Evolutionary conservation across 176 grass and related monocot species (phyloP).

Genomic region (Microstegium vimineum): DNA sequence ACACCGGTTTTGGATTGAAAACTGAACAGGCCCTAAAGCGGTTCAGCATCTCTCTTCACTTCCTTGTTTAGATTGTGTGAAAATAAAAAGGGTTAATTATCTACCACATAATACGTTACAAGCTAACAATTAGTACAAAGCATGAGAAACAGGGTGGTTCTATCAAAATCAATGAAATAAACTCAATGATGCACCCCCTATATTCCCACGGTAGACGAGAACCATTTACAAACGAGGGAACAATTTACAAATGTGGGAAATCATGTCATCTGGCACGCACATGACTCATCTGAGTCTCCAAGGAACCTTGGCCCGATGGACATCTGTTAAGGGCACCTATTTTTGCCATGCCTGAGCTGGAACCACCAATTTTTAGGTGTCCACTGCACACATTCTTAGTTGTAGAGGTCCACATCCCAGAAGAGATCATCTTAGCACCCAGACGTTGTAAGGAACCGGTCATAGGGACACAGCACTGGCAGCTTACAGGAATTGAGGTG

Average conservation of each 20-base stretch:
- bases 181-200: neutral
- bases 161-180: neutral
- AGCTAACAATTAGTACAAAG: neutral
- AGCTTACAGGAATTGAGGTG: constrained; percentile 55
- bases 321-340: neutral
- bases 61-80: neutral
- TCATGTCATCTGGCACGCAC: neutral
- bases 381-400: neutral
- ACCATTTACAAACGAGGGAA: neutral
- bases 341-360: neutral
- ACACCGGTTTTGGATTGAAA: neutral
- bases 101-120: neutral
- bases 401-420: neutral
- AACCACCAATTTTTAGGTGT: constrained; percentile 17
- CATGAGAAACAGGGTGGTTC: neutral
- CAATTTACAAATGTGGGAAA: neutral
- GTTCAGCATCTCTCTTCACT: neutral
- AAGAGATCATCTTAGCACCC: constrained; percentile 43
- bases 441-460: constrained; percentile 57
- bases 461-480: constrained; percentile 70
- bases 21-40: neutral
- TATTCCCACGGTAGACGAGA: neutral
- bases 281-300: neutral
- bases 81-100: neutral
- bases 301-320: neutral